phyloP scores from a whole-genome alignment of 495 filamentous ascomycete species.

The Penicillium bovifimosum region DNA sequence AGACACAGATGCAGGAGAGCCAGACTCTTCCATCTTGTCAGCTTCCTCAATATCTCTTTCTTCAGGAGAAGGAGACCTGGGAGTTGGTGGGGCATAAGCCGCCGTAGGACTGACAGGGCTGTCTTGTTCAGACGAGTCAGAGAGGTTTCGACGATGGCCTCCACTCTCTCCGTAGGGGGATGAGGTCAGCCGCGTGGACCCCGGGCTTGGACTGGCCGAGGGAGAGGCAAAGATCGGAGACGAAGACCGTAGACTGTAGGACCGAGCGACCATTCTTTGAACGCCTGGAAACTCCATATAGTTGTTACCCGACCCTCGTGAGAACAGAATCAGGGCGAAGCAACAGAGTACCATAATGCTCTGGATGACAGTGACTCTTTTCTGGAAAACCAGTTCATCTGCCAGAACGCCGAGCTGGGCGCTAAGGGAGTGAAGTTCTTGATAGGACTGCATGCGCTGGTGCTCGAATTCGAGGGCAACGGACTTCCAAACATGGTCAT shows the following conservation, averaged over 20 bases:
- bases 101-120: slow-evolving; percentile 33
- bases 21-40: slow-evolving; percentile 3
- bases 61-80: slow-evolving; percentile 29
- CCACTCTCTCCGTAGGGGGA: slow-evolving; percentile 32
- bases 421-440: slow-evolving; percentile 76
- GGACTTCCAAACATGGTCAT: slow-evolving; percentile 94
- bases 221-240: slow-evolving; percentile 40
- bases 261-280: slow-evolving; percentile 52
- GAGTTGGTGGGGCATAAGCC: slow-evolving; percentile 46
- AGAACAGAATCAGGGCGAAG: slow-evolving; percentile 81
- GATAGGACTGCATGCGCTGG: slow-evolving; percentile 72
- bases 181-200: slow-evolving; percentile 33
- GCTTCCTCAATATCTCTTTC: slow-evolving; percentile 18
- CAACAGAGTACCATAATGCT: slow-evolving; percentile 81
- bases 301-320: slow-evolving; percentile 39
- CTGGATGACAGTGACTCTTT: slow-evolving; percentile 87
- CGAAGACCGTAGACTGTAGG: slow-evolving; percentile 39
- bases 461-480: slow-evolving; percentile 88
- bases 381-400: slow-evolving; percentile 93
- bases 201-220: slow-evolving; percentile 45
- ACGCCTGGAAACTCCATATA: slow-evolving; percentile 53
- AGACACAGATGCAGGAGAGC: slow-evolving; percentile 15
- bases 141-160: slow-evolving; percentile 36
- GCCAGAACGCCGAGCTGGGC: slow-evolving; percentile 78
- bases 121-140: slow-evolving; percentile 36